Conservation (phyloP, 2,329 filamentous ascomycete genomes). For the Scleromitrula shiraiana region DNA sequence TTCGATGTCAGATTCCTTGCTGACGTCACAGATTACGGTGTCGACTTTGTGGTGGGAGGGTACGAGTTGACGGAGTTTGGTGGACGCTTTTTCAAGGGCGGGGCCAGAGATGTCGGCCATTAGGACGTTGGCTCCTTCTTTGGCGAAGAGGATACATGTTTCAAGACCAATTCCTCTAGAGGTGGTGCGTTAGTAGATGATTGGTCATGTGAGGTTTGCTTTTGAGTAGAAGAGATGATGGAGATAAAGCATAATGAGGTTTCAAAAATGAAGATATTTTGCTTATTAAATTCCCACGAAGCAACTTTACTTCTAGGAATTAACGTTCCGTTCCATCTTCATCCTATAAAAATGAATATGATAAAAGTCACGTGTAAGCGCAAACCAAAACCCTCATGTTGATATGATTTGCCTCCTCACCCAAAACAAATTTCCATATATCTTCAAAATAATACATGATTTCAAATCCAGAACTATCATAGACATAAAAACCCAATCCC, state of each 20-base stretch:
- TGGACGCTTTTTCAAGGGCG: constrained; percentile 53
- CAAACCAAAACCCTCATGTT: background rate
- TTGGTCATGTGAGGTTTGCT: background rate
- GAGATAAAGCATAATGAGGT: too few species aligned
- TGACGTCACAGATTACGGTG: constrained; percentile 51
- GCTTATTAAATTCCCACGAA: background rate
- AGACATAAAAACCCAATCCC: background rate
- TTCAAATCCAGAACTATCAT: background rate
- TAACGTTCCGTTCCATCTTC: too few species aligned
- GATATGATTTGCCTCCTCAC: too few species aligned
- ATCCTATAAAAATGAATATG: background rate
- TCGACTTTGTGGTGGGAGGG: constrained; percentile 44
- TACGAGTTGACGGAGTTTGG: constrained; percentile 51
- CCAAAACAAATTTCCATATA: too few species aligned
- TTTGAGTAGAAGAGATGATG: too few species aligned
- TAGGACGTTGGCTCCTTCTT: constrained; percentile 62
- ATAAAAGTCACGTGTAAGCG: background rate
- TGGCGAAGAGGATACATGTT: constrained; percentile 63
- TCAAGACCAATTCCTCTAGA: constrained; percentile 65
- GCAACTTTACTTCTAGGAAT: too few species aligned
- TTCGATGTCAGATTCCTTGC: constrained; percentile 57
- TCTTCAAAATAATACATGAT: background rate
- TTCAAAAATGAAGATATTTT: background rate
- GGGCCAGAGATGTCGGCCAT: constrained; percentile 62
- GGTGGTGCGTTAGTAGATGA: background rate